Percentiles rank a stretch among this genome's conserved stretches.
These are phyloP conservation scores for Penstemon davidsonii DNA, from an alignment of 257 asterid genomes.

Conservation along the genomic window DNA sequence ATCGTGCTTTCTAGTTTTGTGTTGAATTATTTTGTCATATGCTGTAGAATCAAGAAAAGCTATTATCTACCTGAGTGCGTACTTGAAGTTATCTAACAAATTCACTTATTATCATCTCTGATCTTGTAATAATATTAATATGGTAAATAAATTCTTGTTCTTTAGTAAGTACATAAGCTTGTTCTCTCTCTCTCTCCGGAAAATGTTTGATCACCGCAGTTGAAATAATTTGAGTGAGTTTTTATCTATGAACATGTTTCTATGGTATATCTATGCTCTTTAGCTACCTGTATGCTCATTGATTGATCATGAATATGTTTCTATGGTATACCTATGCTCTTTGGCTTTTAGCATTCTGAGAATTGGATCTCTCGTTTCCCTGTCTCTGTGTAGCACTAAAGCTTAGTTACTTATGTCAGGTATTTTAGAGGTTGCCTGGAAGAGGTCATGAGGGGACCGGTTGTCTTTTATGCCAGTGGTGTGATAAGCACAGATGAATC, in stretches of 20 bases:
- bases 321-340: no score
- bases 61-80: background rate
- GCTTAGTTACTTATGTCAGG: slow-evolving; percentile 22
- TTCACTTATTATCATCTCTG: slow-evolving; percentile 1
- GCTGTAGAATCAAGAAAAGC: slow-evolving; percentile 8
- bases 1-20: no score
- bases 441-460: slow-evolving; percentile 18
- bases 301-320: background rate
- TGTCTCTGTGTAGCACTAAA: background rate
- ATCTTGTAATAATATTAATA: background rate
- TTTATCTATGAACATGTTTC: no score
- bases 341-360: background rate
- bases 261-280: no score
- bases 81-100: background rate
- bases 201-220: background rate
- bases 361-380: background rate
- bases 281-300: background rate
- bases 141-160: background rate
- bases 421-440: slow-evolving; percentile 25
- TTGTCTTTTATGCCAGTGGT: slow-evolving; percentile 21
- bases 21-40: background rate
- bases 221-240: background rate
- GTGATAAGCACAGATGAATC: slow-evolving; percentile 22
- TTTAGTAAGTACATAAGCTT: background rate
- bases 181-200: background rate